phyloP scores from a whole-genome alignment of 805 yeast species.

The Teunomyces aglyptinius region DNA sequence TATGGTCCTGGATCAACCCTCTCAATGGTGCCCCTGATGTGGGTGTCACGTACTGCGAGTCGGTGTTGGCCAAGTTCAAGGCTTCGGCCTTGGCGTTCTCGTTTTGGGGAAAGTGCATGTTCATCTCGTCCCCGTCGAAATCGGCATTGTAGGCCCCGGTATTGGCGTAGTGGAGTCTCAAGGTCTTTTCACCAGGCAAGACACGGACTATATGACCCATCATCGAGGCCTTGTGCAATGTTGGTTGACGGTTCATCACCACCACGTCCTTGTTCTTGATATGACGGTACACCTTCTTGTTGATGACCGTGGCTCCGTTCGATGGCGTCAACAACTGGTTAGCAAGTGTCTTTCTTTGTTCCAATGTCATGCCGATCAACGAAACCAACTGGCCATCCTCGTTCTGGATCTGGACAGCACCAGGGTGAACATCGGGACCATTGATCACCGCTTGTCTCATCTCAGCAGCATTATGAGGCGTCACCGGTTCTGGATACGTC shows the following conservation, averaged over 20 bases:
- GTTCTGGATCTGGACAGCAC: conserved; percentile 93
- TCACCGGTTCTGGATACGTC: conserved; percentile 98
- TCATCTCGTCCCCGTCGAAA: conserved; percentile 99
- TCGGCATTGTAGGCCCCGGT: conserved; percentile 99
- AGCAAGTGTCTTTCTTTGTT: conserved; percentile 93
- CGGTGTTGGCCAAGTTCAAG: conserved; percentile 90
- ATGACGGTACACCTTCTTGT: conserved; percentile 93
- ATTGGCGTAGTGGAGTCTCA: conserved; percentile 95
- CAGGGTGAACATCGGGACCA: conserved; percentile 99
- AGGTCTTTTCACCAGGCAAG: conserved; percentile 94
- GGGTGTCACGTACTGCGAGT: conserved; percentile 95
- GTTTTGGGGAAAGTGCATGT: conserved; percentile 98
- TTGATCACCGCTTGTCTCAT: conserved; percentile 92
- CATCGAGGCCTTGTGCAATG: conserved; percentile 98
- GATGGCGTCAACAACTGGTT: conserved; percentile 91
- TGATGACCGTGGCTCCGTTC: conserved; percentile 57
- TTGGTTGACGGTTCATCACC: conserved; percentile 98
- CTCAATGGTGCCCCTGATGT: conserved; percentile 98
- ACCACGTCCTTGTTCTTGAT: conserved; percentile 94
- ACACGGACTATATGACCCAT: conserved; percentile 99
- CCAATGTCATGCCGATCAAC: conserved; percentile 82
- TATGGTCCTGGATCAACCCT: conserved; percentile 98
- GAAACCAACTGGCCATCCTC: conserved; percentile 89
- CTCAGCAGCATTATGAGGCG: conserved; percentile 85
- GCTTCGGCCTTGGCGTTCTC: conserved; percentile 98